Conservation (phyloP, 352 stramenopile species). For the Pythium brachiatum region DNA sequence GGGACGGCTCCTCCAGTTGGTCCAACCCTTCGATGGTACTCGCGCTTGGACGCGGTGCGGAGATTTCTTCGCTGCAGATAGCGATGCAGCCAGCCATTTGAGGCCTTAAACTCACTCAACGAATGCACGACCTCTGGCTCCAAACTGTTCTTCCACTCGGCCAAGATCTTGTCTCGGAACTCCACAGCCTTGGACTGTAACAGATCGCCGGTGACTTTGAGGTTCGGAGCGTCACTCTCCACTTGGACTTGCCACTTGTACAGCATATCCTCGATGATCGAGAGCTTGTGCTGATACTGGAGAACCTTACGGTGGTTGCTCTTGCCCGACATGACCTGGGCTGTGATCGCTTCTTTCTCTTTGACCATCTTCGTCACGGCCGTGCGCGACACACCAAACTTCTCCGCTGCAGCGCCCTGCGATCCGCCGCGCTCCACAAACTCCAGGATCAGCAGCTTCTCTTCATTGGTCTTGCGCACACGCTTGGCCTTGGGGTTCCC, state of each 20-base stretch:
- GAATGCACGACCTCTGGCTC: conserved; percentile 72
- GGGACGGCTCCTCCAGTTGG: conserved; percentile 4
- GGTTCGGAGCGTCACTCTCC: conserved; percentile 54
- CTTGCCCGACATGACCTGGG: conserved; percentile 63
- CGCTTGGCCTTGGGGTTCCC: conserved; percentile 37
- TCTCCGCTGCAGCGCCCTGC: conserved; percentile 68
- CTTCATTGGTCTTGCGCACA: conserved; percentile 81
- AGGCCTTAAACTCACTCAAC: conserved; percentile 83
- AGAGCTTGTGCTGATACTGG: conserved; percentile 82
- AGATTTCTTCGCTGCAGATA: conserved; percentile 77
- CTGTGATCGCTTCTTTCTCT: conserved; percentile 68
- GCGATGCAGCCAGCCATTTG: conserved; percentile 77
- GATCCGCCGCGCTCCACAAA: conserved; percentile 80
- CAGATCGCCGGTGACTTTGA: conserved; percentile 76
- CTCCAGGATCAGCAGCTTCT: conserved; percentile 81
- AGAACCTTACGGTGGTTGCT: conserved; percentile 77
- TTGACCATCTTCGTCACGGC: conserved; percentile 88
- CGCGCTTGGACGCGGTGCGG: conserved; percentile 49
- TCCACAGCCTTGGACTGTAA: conserved; percentile 79
- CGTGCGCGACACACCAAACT: conserved; percentile 78
- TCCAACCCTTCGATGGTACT: conserved; percentile 26
- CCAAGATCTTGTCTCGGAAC: conserved; percentile 79
- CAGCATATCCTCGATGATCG: conserved; percentile 84
- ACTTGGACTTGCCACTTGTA: conserved; percentile 85
- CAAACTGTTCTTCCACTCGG: conserved; percentile 62